Evolutionary conservation across 2,329 filamentous ascomycete genomes (phyloP).

Genomic region (Cladophialophora carrionii): DNA sequence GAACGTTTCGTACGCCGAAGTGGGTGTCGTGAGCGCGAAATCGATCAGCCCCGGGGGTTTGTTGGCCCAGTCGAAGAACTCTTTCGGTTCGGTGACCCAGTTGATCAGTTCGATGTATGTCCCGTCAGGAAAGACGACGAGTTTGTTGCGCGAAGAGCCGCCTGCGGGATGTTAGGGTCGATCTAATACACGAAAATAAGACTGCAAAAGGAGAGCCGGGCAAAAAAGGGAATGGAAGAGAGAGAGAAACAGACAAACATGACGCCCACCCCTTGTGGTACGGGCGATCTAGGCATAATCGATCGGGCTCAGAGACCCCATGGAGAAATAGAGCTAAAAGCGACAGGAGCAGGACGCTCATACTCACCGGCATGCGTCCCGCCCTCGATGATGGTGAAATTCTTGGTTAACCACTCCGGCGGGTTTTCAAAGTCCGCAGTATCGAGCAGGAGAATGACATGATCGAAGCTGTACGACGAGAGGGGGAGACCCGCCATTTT

Average conservation of each 20-base stretch:
- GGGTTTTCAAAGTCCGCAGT: conserved; percentile 35
- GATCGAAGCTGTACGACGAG: conserved; percentile 34
- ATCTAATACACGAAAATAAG: neutral
- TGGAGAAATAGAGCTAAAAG: neutral
- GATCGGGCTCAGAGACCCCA: neutral
- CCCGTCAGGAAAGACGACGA: conserved; percentile 39
- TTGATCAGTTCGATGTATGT: conserved; percentile 40
- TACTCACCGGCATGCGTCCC: conserved; percentile 36
- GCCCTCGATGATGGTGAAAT: conserved; percentile 39
- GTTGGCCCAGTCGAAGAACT: conserved; percentile 36
- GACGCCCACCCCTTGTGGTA: neutral
- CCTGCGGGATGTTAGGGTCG: conserved; percentile 13
- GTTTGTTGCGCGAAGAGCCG: conserved; percentile 38
- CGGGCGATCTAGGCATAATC: neutral
- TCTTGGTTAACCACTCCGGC: conserved; percentile 37
- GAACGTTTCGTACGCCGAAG: conserved; percentile 33
- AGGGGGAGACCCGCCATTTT: conserved; percentile 19
- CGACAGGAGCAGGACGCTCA: neutral
- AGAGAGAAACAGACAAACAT: too few species aligned
- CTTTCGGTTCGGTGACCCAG: conserved; percentile 35
- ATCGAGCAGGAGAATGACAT: conserved; percentile 37
- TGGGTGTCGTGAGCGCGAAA: conserved; percentile 37
- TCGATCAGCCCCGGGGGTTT: conserved; percentile 38
- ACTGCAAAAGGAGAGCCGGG: neutral
- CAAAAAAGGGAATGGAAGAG: neutral